Evolutionary conservation across 768 basidiomycete genomes (phyloP).

Genomic region (Mrakia frigida): DNA sequence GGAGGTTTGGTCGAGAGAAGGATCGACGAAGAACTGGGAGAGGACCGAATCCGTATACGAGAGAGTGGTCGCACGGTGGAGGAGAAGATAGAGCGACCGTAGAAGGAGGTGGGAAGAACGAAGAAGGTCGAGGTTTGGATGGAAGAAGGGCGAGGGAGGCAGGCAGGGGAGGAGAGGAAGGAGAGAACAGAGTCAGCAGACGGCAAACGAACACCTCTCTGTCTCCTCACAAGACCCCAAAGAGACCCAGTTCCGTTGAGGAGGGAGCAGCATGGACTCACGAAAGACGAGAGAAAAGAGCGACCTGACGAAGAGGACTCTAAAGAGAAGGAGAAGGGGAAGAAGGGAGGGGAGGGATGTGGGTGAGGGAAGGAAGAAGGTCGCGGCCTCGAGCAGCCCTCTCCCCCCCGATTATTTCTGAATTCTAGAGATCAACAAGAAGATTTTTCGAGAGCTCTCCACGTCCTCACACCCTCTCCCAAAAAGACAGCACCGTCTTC

Average conservation of each 20-base stretch:
- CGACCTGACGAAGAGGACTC: neutral
- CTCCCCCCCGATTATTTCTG: neutral
- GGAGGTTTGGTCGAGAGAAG: neutral
- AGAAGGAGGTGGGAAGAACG: neutral
- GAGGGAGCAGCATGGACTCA: neutral
- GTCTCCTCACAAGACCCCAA: neutral
- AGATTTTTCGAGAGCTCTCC: no score
- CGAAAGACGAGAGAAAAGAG: neutral
- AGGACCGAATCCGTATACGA: neutral
- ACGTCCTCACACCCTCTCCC: no score
- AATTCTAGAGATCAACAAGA: neutral
- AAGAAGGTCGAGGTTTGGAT: neutral
- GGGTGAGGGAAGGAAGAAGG: neutral
- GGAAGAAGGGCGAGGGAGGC: neutral
- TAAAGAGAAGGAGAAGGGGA: neutral
- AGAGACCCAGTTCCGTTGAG: neutral
- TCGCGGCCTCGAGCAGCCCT: neutral
- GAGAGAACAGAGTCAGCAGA: conserved; percentile 14
- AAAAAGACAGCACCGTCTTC: no score
- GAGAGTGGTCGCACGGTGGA: neutral
- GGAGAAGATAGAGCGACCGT: neutral
- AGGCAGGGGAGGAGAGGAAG: neutral
- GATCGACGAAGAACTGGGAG: neutral
- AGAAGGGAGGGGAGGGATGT: neutral
- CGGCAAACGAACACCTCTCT: neutral